Base-by-base conservation (phyloP, 257 asterid genomes). In the Anisodus tanguticus region DNA sequence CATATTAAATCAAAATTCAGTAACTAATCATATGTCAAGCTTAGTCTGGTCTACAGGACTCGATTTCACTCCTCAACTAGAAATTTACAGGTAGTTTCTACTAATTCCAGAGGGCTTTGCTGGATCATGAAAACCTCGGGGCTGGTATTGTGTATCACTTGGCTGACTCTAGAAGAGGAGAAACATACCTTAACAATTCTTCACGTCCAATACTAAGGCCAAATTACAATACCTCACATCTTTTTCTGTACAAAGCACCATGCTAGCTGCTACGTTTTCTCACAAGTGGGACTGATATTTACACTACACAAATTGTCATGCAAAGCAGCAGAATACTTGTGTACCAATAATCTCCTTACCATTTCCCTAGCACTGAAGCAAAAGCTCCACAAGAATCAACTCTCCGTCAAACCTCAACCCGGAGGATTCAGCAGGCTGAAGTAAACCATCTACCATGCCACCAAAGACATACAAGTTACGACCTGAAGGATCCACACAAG, bases 381-480 rank as follows among this genome's bases (percentile, higher is more conserved):
- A 82, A 72, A 94, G 93, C 88, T 96, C 98, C 62, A 93, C 87
- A 43, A 96, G 67, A 88, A 90, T 93, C 81, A 93, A 80, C 39
- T 89, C 93, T 10, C 97, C 96, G 79, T 93, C 97, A 79, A 96
- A 96, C 89, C 91, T 86, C 86, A 96, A 86, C 17, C 95, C 97
- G n/a, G 90, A 87, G 2, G 95, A 49, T 82, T 88, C 93, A 8
- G 87, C 88, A 53, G 93, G 95, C 74, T 92, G 93, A 71, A 89
- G 84, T 64, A 88, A 53, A 63, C 97, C 98, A 78, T 94, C 95
- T 37, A 96, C 90, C 99, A 96, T 96, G 59, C 99, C 99, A n/a
- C 99, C 98, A 58, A 91, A 88, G 60, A 96, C 85, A 78, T 91
- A 94, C 94, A 96, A 57, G 86, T 81, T 88, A 15, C 94, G 85